Evolutionary conservation across 75 land plant genomes (phyloP).

Genomic region (Pinus taeda): DNA sequence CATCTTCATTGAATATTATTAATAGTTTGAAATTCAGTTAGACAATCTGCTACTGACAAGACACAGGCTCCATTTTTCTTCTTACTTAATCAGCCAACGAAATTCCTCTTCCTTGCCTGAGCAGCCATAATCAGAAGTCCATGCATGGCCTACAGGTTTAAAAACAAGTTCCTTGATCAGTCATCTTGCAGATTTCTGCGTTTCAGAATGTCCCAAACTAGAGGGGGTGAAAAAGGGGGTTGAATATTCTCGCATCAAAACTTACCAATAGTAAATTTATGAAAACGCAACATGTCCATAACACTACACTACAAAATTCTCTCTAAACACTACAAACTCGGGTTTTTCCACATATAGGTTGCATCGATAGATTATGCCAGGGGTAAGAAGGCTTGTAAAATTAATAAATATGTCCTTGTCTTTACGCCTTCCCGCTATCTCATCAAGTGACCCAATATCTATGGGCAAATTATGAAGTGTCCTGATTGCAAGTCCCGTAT

Average conservation of each 20-base stretch:
- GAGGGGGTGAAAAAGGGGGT: not conserved
- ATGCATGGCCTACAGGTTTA: constrained; percentile 80
- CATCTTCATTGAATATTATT: not conserved
- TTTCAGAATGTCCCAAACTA: not conserved
- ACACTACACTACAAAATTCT: constrained; percentile 71
- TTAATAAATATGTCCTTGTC: constrained; percentile 65
- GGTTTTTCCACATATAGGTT: constrained; percentile 50
- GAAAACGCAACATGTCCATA: constrained; percentile 98
- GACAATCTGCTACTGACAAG: no score
- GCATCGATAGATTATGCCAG: constrained; percentile 81
- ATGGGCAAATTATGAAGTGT: constrained; percentile 49
- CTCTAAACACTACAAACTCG: constrained; percentile 64
- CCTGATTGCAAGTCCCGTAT: constrained; percentile 75
- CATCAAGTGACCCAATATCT: constrained; percentile 80
- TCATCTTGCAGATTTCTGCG: not conserved
- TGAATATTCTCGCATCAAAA: not conserved
- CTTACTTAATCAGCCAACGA: constrained; percentile 93
- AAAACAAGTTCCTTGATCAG: not conserved
- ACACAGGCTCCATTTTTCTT: no score
- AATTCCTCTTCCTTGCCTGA: constrained; percentile 94
- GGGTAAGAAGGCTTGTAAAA: constrained; percentile 87
- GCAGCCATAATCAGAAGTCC: constrained; percentile 97
- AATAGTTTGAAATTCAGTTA: no score
- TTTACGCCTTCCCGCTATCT: constrained; percentile 63
- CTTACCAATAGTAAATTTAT: constrained; percentile 97